phyloP scores from a whole-genome alignment of 129 eudicot genomes.

The Rutidosis leptorrhynchoides region DNA sequence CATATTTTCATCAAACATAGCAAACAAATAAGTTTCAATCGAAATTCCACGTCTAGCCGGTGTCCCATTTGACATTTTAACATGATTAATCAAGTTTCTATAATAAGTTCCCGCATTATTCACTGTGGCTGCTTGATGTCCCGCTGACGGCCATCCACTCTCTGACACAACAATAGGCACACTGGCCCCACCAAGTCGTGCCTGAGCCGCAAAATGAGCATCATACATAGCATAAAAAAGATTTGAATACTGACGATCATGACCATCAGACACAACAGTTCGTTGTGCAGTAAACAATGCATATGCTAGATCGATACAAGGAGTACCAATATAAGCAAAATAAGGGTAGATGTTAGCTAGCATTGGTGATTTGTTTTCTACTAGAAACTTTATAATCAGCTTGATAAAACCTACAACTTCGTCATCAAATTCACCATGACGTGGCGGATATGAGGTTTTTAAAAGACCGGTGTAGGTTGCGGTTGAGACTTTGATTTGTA shows the following conservation, averaged over 20 bases:
- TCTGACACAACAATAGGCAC: constrained; percentile 58
- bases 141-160: constrained; percentile 64
- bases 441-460: constrained; percentile 37
- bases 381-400: constrained; percentile 23
- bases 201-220: constrained; percentile 37
- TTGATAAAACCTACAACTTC: constrained; percentile 8
- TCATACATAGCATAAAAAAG: constrained; percentile 52
- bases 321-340: constrained; percentile 19
- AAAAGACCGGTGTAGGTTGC: constrained; percentile 30
- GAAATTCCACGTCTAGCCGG: constrained; percentile 44
- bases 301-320: constrained; percentile 27
- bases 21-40: constrained; percentile 50
- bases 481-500: constrained; percentile 33
- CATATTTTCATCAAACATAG: constrained; percentile 49
- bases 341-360: constrained; percentile 45
- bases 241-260: constrained; percentile 25
- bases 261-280: constrained; percentile 24
- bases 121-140: constrained; percentile 33
- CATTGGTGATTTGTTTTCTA: constrained; percentile 27
- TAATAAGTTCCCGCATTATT: constrained; percentile 40
- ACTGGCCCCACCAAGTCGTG: constrained; percentile 39
- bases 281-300: constrained; percentile 34
- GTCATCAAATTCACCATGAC: constrained; percentile 23
- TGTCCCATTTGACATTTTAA: constrained; percentile 29
- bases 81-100: constrained; percentile 36